Evolutionary conservation across 805 yeast genomes (phyloP).

Genomic region (Candida silvatica): DNA sequence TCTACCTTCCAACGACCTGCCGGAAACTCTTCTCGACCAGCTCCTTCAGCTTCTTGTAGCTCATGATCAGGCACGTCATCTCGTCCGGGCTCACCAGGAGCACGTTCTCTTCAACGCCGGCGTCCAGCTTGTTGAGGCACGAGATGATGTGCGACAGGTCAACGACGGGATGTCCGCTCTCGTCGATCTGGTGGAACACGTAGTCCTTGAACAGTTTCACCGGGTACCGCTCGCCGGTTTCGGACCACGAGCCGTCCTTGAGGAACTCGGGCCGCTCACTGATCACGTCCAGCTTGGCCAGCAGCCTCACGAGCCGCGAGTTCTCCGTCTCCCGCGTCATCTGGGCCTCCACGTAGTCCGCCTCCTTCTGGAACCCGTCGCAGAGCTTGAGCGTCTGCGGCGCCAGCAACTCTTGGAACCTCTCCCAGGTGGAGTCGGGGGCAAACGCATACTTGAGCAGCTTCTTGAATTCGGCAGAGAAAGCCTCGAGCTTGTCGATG

Average conservation of each 20-base stretch:
- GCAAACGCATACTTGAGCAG: constrained; percentile 31
- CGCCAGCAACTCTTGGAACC: constrained; percentile 31
- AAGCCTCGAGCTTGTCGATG: constrained; percentile 23
- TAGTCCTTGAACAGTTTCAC: constrained; percentile 72
- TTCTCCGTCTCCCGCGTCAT: constrained; percentile 76
- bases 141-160: constrained; percentile 78
- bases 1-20: constrained; percentile 22
- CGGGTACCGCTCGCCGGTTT: constrained; percentile 68
- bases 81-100: constrained; percentile 80
- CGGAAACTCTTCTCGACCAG: constrained; percentile 64
- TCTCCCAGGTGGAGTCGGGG: constrained; percentile 19
- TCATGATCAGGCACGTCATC: constrained; percentile 73
- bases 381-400: constrained; percentile 37
- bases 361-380: constrained; percentile 40
- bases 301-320: constrained; percentile 72
- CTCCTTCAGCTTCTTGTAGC: constrained; percentile 75
- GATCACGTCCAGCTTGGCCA: constrained; percentile 74
- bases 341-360: constrained; percentile 53
- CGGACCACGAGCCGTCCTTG: constrained; percentile 54
- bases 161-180: constrained; percentile 63
- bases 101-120: constrained; percentile 79
- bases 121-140: constrained; percentile 82
- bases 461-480: constrained; percentile 36
- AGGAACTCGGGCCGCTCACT: constrained; percentile 64
- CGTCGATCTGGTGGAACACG: constrained; percentile 79